These are phyloP conservation scores for Blastocystis sp. DNA, from an alignment of 352 stramenopile species.

Conservation along the genomic window DNA sequence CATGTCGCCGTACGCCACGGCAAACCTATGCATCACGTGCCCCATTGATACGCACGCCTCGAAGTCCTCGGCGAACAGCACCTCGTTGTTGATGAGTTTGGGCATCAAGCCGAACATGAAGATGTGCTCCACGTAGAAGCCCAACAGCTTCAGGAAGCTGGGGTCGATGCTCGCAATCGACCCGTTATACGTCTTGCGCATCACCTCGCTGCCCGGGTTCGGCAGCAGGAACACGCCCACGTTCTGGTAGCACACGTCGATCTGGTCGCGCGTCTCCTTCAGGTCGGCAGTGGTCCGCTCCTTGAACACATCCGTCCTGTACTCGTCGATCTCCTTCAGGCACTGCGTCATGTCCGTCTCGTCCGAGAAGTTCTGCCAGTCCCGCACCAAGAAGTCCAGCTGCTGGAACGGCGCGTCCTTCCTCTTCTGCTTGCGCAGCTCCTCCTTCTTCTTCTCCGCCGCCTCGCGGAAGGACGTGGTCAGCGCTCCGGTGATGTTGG, in stretches of 20 bases:
- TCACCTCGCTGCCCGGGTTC: conserved; percentile 91
- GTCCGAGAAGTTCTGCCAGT: conserved; percentile 79
- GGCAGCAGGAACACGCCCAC: conserved; percentile 90
- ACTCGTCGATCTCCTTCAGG: conserved; percentile 85
- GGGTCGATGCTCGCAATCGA: conserved; percentile 87
- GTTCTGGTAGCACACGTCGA: conserved; percentile 90
- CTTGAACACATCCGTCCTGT: conserved; percentile 86
- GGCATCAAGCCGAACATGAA: conserved; percentile 84
- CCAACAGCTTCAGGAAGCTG: conserved; percentile 88
- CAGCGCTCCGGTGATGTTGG: conserved; percentile 69
- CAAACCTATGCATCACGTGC: conserved; percentile 79
- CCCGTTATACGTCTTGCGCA: conserved; percentile 92
- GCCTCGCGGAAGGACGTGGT: conserved; percentile 60
- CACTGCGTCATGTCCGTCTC: background rate
- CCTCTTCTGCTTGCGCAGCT: conserved; percentile 69
- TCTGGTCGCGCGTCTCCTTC: conserved; percentile 88
- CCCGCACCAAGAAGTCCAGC: conserved; percentile 95
- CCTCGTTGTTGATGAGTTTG: conserved; percentile 89
- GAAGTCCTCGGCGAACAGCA: conserved; percentile 88
- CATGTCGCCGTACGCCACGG: conserved; percentile 90
- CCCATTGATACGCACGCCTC: conserved; percentile 54
- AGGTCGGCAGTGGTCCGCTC: conserved; percentile 88
- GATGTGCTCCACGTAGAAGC: conserved; percentile 88
- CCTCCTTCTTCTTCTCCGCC: conserved; percentile 61
- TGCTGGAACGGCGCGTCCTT: conserved; percentile 87